These are phyloP conservation scores for Uncinocarpus reesii DNA, from an alignment of 2,329 filamentous ascomycete genomes.

Conservation along the genomic window DNA sequence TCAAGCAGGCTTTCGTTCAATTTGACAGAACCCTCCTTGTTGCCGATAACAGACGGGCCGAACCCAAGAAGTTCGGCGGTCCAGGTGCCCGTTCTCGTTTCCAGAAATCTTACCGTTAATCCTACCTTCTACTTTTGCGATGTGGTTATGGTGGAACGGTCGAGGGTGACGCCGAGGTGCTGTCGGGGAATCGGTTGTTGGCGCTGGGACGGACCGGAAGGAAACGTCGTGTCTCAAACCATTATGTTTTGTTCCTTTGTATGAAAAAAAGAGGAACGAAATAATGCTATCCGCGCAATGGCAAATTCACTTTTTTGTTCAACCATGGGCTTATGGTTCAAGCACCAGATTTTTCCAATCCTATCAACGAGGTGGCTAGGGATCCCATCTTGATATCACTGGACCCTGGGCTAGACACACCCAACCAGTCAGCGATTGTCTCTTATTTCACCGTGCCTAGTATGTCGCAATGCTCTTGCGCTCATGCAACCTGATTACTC, in stretches of 20 bases:
- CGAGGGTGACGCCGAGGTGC: not conserved
- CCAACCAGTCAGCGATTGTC: too few species aligned
- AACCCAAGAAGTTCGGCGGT: constrained; percentile 88
- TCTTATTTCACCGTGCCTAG: too few species aligned
- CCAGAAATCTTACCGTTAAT: constrained; percentile 99
- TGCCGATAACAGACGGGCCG: constrained; percentile 96
- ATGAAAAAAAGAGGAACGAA: constrained; percentile 13
- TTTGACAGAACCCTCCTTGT: constrained; percentile 97
- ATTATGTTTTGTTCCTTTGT: constrained; percentile 12
- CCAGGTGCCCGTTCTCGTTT: constrained; percentile 88
- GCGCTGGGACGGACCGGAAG: constrained; percentile 11
- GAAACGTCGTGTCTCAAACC: constrained; percentile 11
- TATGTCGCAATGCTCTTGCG: too few species aligned
- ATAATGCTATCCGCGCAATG: constrained; percentile 13
- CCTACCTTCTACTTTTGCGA: constrained; percentile 12
- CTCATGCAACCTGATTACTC: too few species aligned
- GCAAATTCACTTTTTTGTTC: constrained; percentile 1
- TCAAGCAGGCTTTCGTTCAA: constrained; percentile 92
- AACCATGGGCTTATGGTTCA: too few species aligned
- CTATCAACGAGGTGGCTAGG: too few species aligned
- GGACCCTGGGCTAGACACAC: too few species aligned
- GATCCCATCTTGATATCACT: too few species aligned
- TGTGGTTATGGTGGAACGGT: constrained; percentile 8
- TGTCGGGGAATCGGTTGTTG: constrained; percentile 8
- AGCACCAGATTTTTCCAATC: not conserved